Base-by-base conservation (phyloP, 2,329 filamentous ascomycete species). In the Thelonectria rubi region DNA sequence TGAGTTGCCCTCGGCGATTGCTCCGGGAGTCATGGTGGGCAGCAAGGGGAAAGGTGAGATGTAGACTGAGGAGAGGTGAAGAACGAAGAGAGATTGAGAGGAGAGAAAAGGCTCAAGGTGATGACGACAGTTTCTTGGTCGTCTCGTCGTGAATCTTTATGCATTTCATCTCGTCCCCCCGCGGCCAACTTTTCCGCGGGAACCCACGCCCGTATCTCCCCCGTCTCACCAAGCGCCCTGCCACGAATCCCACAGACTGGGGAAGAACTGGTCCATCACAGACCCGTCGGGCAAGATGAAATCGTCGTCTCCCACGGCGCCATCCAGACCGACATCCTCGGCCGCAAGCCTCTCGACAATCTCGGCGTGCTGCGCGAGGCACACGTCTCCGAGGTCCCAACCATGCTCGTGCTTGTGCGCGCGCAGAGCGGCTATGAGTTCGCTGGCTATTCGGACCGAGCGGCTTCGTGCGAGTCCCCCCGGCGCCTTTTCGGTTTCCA, bases 361-460 rank as follows among this genome's bases (percentile, higher is more conserved):
- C 11, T 83, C 81, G 6, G 75, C 72, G 62, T 83, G 80, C 49
- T 84, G 80, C 0, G 77, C 75, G 1, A 86, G 69, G 60, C 82
- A 85, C 5, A 82, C 76, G 49, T 85, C 82, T 0, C 77, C 82
- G 1, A 86, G 70, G 60, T 86, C 83, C 83, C 84, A 86, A 0
- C 67, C 73, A 45, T 71, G 73, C 5, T 73, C 69, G 17, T 79
- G 72, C 2, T 76, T 77, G 46, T 83, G 80, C 0, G 65, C 62
- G 12, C 74, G 75, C 14, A 85, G 72, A 2, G 76, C 70, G 3
- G 65, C 62, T 3, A 84, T 70, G 11, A 84, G 73, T 18, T 80
- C 77, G 5, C 72, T 74, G 0, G 82, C 80, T 55, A 83, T 76
- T n/a, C 72, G 71, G 10, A 84, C 70, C 0, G 80, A 80, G 7